Conservation (phyloP, 2,329 filamentous ascomycete genomes). For the Aspergillus intermedius region DNA sequence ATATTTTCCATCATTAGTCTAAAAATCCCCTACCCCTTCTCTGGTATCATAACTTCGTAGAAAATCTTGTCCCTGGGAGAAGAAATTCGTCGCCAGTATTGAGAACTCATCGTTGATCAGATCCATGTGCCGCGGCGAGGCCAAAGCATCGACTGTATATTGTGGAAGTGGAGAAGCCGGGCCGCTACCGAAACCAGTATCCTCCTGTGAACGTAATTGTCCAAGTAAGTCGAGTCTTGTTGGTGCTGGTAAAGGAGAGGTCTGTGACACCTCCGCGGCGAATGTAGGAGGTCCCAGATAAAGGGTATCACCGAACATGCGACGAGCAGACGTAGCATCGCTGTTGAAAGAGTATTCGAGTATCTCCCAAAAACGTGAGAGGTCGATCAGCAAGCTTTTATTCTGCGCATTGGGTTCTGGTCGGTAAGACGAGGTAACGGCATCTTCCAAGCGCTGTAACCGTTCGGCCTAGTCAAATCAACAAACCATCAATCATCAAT, state of each 20-base stretch:
- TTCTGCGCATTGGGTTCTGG: conserved; percentile 28
- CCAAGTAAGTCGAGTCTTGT: conserved; percentile 29
- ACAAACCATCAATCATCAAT: not conserved
- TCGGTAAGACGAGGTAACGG: conserved; percentile 40
- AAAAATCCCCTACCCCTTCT: conserved; percentile 29
- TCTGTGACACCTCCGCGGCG: conserved; percentile 37
- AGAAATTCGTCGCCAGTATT: conserved; percentile 44
- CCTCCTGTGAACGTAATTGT: conserved; percentile 5
- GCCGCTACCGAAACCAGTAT: too few species aligned
- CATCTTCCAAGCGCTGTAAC: conserved; percentile 37
- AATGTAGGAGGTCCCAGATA: conserved; percentile 21
- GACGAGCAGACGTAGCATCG: conserved; percentile 29
- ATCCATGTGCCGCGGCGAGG: conserved; percentile 19
- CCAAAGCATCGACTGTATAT: conserved; percentile 11
- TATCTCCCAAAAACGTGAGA: conserved; percentile 45
- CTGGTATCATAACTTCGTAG: conserved; percentile 33
- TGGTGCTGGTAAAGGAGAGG: conserved; percentile 38
- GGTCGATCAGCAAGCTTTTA: conserved; percentile 38
- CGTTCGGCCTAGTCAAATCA: conserved; percentile 34
- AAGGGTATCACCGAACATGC: conserved; percentile 39
- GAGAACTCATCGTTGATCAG: conserved; percentile 38
- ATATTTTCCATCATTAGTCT: not conserved
- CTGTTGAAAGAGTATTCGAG: conserved; percentile 42
- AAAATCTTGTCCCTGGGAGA: conserved; percentile 41
- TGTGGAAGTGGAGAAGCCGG: conserved; percentile 11